Evolutionary conservation across 345 rosid species (phyloP).

Genomic region (Brassica napus): Da-Ae NC_063449.1:43512001-43512500

Average conservation of each 20-base stretch:
- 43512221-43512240: not conserved
- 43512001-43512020: no score
- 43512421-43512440: conserved; percentile 19
- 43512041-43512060: no score
- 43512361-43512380: not conserved
- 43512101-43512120: no score
- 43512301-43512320: not conserved
- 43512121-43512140: no score
- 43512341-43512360: not conserved
- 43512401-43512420: conserved; percentile 15
- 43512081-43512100: no score
- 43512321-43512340: not conserved
- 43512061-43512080: no score
- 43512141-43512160: no score
- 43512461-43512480: conserved; percentile 25
- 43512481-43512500: conserved; percentile 23
- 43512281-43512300: not conserved
- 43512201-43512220: conserved; percentile 1
- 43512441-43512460: conserved; percentile 18
- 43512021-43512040: no score
- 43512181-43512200: conserved; percentile 21
- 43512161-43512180: no score
- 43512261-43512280: not conserved
- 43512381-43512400: conserved; percentile 14
- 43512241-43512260: not conserved